Evolutionary conservation across 805 yeast species (phyloP), one percentile per base, ranked within the genome.

Genomic region (Middelhovenomyces tepae): DNA sequence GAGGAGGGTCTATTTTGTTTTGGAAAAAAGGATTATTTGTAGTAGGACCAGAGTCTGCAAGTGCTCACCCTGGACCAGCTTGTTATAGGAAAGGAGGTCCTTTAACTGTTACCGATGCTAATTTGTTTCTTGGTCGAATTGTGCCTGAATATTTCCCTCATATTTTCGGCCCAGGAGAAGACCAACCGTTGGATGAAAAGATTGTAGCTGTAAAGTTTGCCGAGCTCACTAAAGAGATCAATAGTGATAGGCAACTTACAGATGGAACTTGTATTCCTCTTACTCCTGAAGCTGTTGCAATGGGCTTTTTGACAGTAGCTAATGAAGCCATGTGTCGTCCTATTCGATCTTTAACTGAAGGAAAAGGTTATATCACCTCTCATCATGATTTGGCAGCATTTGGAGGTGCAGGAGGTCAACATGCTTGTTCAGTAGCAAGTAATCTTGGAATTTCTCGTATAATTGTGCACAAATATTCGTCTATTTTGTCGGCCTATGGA

Each of bases 401-500:
- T 58, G 95, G 95, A 29, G 95, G 95, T 31, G 94, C 94, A 16
- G 95, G 95, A 34, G 95, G 95, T 6, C 95, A 85, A 57, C 87
- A 82, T 55, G 87, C 91, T 2, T 75, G 72, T 31, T 75, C 81
- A 7, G 75, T 85, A 22, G 94, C 94, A 1, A 65, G 71, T 37
- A 66, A 70, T 16, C 62, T 85, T 39, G 86, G 86, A 6, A 79
- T 85, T 30, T 53, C 63, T 8, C 71, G 73, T 18, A 80, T 85
- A 5, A 56, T 83, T 21, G 76, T 81, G 16, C 94, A 85, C 57
- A 71, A 78, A 51, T 81, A 81, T 53, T 82, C 94, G 2, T 82
- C 94, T 0, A 73, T 85, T 26, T 61, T 85, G 7, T 81, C 93
- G 1, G 94, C 95, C 0, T 85, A 80, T 51, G 95, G 95, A 40